These are phyloP conservation scores for Backusella morwellensis DNA, from an alignment of 192 early-diverging fungal genomes.

Conservation along the genomic window DNA sequence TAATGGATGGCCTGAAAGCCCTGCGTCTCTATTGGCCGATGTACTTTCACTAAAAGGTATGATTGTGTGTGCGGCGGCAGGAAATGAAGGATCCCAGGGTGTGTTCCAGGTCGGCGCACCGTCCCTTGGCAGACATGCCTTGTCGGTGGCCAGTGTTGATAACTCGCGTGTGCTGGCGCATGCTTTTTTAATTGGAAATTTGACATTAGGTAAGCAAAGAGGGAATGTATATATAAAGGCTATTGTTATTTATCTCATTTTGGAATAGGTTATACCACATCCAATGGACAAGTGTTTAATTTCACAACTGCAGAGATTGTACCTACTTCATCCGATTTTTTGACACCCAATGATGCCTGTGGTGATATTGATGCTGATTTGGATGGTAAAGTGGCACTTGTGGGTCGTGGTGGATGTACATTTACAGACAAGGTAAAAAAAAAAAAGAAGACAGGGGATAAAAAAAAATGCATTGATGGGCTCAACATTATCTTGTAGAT, in stretches of 20 bases:
- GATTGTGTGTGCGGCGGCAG: constrained; percentile 63
- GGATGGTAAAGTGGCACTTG: constrained; percentile 42
- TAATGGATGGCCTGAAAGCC: constrained; percentile 53
- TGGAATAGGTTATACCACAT: constrained; percentile 18
- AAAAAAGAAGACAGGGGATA: not conserved
- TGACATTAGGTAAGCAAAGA: constrained; percentile 21
- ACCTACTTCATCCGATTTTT: constrained; percentile 33
- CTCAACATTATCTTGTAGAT: constrained; percentile 8
- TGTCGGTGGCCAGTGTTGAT: constrained; percentile 61
- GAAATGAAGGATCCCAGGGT: constrained; percentile 72
- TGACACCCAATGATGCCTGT: constrained; percentile 53
- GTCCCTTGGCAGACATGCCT: constrained; percentile 44
- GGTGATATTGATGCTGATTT: constrained; percentile 5
- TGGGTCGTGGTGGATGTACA: constrained; percentile 44
- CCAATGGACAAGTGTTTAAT: constrained; percentile 11
- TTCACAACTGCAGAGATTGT: constrained; percentile 35
- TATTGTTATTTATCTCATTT: too few species aligned
- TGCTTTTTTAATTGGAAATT: not conserved
- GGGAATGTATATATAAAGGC: not conserved
- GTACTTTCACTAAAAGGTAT: constrained; percentile 47
- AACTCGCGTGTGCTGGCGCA: constrained; percentile 30
- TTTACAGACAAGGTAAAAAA: constrained; percentile 41
- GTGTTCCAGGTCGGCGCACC: constrained; percentile 52
- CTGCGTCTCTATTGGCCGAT: constrained; percentile 44
- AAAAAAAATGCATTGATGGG: not conserved